phyloP scores from a whole-genome alignment of 306 rosid species.

The Ammopiptanthus mongolicus region DNA sequence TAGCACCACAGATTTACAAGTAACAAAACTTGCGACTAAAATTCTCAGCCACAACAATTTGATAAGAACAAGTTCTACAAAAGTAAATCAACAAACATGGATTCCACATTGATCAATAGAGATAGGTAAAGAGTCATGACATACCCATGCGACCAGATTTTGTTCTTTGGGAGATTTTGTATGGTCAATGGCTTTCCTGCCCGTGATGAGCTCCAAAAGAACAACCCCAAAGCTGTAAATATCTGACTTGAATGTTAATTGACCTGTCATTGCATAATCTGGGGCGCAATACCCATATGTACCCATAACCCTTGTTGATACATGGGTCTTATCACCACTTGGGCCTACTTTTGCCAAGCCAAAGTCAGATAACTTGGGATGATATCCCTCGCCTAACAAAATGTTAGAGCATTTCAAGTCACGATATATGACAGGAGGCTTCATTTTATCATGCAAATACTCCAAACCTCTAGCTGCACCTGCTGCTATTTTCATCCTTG shows the following conservation, averaged over 20 bases:
- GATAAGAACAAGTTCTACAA: not conserved
- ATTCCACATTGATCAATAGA: not conserved
- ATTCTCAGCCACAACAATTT: not conserved
- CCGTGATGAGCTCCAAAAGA: slow-evolving; percentile 89
- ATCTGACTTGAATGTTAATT: slow-evolving; percentile 80
- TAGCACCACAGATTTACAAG: not conserved
- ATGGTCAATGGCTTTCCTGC: slow-evolving; percentile 63
- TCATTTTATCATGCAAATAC: slow-evolving; percentile 75
- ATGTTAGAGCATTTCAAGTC: slow-evolving; percentile 86
- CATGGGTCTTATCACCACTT: slow-evolving; percentile 67
- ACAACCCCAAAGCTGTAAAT: slow-evolving; percentile 90
- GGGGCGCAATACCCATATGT: slow-evolving; percentile 90
- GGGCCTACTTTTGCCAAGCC: slow-evolving; percentile 89
- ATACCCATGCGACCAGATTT: slow-evolving; percentile 79
- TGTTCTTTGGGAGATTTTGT: slow-evolving; percentile 44
- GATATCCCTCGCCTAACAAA: slow-evolving; percentile 72
- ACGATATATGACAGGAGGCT: slow-evolving; percentile 67
- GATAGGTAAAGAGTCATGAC: slow-evolving; percentile 17
- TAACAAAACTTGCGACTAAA: not conserved
- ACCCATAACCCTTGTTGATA: slow-evolving; percentile 80
- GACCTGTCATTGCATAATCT: slow-evolving; percentile 78
- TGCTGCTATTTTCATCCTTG: slow-evolving; percentile 75
- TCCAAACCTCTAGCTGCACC: slow-evolving; percentile 82
- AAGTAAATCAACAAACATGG: not conserved
- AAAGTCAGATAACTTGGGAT: slow-evolving; percentile 81